phyloP scores from a whole-genome alignment of 257 asterid species.

The Misopates orontium region DNA sequence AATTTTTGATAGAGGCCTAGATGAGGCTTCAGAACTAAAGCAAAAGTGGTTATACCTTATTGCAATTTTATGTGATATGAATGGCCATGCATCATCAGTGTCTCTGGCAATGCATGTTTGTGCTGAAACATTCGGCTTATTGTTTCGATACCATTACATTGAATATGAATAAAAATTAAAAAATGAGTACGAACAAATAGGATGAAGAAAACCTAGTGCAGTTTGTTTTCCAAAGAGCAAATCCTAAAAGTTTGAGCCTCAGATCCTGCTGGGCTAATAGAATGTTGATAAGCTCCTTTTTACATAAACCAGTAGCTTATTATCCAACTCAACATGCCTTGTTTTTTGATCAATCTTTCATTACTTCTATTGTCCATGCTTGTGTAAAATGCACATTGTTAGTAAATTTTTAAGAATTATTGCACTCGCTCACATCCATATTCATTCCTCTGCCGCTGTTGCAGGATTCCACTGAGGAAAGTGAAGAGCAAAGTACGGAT shows the following conservation, averaged over 20 bases:
- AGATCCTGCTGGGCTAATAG: constrained; percentile 19
- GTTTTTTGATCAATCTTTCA: constrained; percentile 2
- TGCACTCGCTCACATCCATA: constrained; percentile 23
- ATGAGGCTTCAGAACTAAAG: constrained; percentile 19
- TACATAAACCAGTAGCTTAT: constrained; percentile 6
- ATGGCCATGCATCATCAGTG: constrained; percentile 16
- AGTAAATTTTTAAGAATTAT: neutral
- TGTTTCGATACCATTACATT: neutral
- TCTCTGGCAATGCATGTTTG: constrained; percentile 1
- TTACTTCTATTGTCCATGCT: neutral
- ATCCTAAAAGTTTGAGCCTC: constrained; percentile 14
- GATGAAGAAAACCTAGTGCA: constrained; percentile 13
- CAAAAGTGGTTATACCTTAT: constrained; percentile 22
- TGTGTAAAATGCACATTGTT: neutral
- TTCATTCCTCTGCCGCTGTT: constrained; percentile 25
- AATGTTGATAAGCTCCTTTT: constrained; percentile 6
- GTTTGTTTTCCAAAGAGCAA: neutral
- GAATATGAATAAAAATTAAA: constrained; percentile 9
- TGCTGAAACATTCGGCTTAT: constrained; percentile 13
- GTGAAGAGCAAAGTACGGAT: constrained; percentile 51
- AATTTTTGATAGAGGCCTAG: constrained; percentile 13
- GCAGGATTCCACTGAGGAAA: constrained; percentile 58
- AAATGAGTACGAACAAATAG: neutral
- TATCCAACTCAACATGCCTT: constrained; percentile 6
- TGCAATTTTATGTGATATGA: constrained; percentile 12